Conservation (phyloP, 371 early-diverging fungal species). For the Syncephalastrum monosporum region DNA sequence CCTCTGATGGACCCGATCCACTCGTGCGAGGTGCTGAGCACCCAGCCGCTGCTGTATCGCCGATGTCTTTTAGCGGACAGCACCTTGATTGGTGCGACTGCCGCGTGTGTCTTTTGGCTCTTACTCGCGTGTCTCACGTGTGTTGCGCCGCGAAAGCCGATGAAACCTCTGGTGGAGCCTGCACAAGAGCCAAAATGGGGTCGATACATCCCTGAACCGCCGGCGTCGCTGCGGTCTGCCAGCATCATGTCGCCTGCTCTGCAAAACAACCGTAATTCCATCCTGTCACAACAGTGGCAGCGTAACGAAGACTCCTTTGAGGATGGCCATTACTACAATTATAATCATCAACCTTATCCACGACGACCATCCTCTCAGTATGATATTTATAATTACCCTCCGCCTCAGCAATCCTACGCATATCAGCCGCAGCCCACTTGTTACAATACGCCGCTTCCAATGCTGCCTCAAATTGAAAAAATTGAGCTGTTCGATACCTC, state of each 20-base stretch:
- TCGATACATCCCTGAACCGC: conserved; percentile 17
- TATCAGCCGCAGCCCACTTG: conserved; percentile 2
- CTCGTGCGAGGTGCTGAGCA: conserved; percentile 22
- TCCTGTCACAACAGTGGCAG: too few species aligned
- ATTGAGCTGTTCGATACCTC: conserved; percentile 8
- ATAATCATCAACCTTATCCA: too few species aligned
- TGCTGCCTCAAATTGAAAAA: conserved; percentile 13
- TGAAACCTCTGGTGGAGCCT: background rate
- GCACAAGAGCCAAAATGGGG: conserved; percentile 18
- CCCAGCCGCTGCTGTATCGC: conserved; percentile 3
- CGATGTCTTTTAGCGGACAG: conserved; percentile 16
- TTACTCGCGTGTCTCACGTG: conserved; percentile 7
- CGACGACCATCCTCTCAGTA: too few species aligned
- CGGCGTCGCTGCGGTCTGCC: conserved; percentile 11
- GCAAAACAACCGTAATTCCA: too few species aligned
- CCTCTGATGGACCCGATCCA: conserved; percentile 24
- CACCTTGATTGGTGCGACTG: conserved; percentile 8
- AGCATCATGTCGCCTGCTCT: background rate
- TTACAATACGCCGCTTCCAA: conserved; percentile 4
- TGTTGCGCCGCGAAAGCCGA: background rate
- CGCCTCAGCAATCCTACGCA: background rate
- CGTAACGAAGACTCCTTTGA: too few species aligned
- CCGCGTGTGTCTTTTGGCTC: conserved; percentile 10
- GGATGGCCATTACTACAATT: too few species aligned
- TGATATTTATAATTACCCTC: too few species aligned